Base-by-base conservation (phyloP, 805 yeast species). In the Clavispora vitiphila region DNA sequence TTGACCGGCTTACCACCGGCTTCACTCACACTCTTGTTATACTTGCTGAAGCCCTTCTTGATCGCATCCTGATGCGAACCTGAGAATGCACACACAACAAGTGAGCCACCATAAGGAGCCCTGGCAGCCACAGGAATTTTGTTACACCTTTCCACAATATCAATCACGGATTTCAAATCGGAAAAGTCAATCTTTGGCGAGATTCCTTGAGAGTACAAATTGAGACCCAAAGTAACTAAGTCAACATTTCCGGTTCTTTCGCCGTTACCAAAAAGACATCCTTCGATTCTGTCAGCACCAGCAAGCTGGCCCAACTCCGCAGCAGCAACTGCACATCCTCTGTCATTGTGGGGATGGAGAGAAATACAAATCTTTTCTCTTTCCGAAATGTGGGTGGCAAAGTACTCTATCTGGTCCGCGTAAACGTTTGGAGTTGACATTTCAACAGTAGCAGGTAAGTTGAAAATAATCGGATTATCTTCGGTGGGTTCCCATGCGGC, bases 41-140 rank as follows among this genome's bases (percentile, higher is more conserved):
- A 71, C 15, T 57, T 61, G 19, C 72, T 69, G 61, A 85, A 85
- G 14, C 95, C 95, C 67, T 85, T 85, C 64, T 85, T 86, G 62
- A 85, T 85, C 34, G 95, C 93, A 62, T 86, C 93, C 66, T 85
- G 93, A 61, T 85, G 93, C n/a, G 88, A 80, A 4, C 93, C 93
- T 39, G 83, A 75, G 64, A 85, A 85, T 2, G 93, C 93, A 64
- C 87, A 83, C 27, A 85, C 90, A 34, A 84, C 93, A 38, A 84
- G 72, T 41, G 84, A 81, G 26, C 93, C 93, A 43, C 90, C 90
- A 56, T 84, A 84, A 9, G 93, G 93, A 19, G 90, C 83, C 57
- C 93, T 77, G 44, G 83, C 78, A 42, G 78, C 85, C 15, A 86
- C 83, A 1, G 87, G 89, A 46, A 85, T 82, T 66, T 85, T 85